Percentiles rank a stretch among this genome's conserved stretches.
These are phyloP conservation scores for Colletotrichum sp. DNA, from an alignment of 2,329 filamentous ascomycete genomes.

Conservation along the genomic window DNA sequence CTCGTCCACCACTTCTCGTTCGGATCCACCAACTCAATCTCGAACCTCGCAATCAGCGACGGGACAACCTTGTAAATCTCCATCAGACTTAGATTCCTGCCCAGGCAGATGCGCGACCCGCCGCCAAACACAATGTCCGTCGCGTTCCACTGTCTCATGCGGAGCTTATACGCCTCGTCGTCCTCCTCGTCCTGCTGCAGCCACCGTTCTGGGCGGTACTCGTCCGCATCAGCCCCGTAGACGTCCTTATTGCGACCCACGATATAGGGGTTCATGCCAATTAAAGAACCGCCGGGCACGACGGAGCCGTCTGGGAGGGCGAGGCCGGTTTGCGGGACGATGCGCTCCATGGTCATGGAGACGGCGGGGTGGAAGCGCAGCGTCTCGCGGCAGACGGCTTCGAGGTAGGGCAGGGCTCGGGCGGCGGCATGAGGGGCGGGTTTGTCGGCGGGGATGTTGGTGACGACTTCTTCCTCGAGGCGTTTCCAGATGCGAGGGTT, in stretches of 20 bases:
- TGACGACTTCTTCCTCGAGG: slow-evolving; percentile 40
- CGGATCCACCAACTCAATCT: slow-evolving; percentile 36
- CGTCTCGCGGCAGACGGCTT: slow-evolving; percentile 57
- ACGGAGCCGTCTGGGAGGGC: slow-evolving; percentile 38
- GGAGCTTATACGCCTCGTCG: slow-evolving; percentile 33
- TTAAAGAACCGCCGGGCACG: slow-evolving; percentile 39
- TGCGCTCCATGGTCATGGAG: slow-evolving; percentile 52
- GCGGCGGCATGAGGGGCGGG: slow-evolving; percentile 28
- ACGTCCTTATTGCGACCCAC: slow-evolving; percentile 40
- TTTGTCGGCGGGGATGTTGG: not conserved
- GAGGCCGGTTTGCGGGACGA: slow-evolving; percentile 48
- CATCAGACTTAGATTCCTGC: slow-evolving; percentile 37
- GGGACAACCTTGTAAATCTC: slow-evolving; percentile 42
- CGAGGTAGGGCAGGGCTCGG: slow-evolving; percentile 46
- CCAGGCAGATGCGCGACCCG: slow-evolving; percentile 43
- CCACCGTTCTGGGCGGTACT: slow-evolving; percentile 55
- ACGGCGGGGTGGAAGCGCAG: slow-evolving; percentile 54
- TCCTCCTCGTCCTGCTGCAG: slow-evolving; percentile 37
- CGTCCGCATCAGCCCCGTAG: slow-evolving; percentile 50
- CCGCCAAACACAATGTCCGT: slow-evolving; percentile 43
- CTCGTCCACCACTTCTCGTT: slow-evolving; percentile 23
- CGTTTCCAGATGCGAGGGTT: slow-evolving; percentile 30
- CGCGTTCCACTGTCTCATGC: slow-evolving; percentile 41
- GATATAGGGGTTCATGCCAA: slow-evolving; percentile 47
- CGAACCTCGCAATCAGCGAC: slow-evolving; percentile 48